Conservation (phyloP, 1,139 yeast species). For the Arxiozyma slooffiae region DNA sequence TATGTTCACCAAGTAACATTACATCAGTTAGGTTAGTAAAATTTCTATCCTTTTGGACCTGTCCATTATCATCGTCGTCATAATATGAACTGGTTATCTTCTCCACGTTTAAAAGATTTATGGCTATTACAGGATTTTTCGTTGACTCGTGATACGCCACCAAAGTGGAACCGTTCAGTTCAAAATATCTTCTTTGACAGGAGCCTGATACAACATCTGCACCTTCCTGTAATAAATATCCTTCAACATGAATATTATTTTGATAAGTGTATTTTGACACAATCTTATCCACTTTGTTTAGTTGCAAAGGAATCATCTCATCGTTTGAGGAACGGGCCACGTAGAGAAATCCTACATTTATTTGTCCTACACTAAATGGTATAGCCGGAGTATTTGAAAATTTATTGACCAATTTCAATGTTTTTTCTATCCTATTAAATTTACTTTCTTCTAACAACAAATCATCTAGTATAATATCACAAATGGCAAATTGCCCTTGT, state of each 20-base stretch:
- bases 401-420: conserved; percentile 20
- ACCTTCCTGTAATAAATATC: conserved; percentile 66
- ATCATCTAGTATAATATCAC: conserved; percentile 54
- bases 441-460: conserved; percentile 9
- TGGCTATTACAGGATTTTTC: conserved; percentile 54
- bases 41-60: conserved; percentile 31
- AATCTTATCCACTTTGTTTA: conserved; percentile 47
- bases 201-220: conserved; percentile 47
- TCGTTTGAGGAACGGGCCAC: conserved; percentile 49
- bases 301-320: conserved; percentile 58
- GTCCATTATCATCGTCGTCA: background rate
- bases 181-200: conserved; percentile 56
- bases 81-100: conserved; percentile 27
- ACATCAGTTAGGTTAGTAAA: conserved; percentile 44
- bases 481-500: conserved; percentile 82
- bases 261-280: conserved; percentile 41
- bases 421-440: conserved; percentile 22
- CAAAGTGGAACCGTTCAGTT: conserved; percentile 48
- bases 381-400: conserved; percentile 3
- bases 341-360: conserved; percentile 64
- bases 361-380: conserved; percentile 49
- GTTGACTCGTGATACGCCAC: conserved; percentile 57
- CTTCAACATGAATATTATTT: conserved; percentile 38
- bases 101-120: conserved; percentile 52
- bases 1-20: conserved; percentile 50